Conservation (phyloP, 176 grass and related monocot genomes). For the Tillandsia fasciculata region DNA sequence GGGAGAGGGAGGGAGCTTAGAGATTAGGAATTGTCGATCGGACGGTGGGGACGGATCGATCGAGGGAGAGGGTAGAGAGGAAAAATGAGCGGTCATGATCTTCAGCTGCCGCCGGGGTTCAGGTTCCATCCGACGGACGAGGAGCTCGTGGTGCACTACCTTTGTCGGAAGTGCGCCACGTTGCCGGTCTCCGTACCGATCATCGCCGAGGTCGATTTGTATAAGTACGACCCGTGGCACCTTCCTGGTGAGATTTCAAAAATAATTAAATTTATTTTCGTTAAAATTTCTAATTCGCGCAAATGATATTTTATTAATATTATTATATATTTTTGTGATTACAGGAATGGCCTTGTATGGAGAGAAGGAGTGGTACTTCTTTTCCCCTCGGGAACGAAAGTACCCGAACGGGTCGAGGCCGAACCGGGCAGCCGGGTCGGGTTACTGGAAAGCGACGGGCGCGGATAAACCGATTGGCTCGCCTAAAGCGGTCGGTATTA, state of each 20-base stretch:
- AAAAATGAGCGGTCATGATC: constrained; percentile 25
- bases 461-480: constrained; percentile 64
- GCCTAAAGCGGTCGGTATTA: constrained; percentile 51
- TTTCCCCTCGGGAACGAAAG: constrained; percentile 70
- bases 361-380: constrained; percentile 91
- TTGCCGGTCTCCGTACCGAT: constrained; percentile 22
- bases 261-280: too few relatives aligned
- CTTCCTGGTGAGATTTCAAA: constrained; percentile 16
- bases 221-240: constrained; percentile 16
- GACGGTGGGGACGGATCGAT: neutral
- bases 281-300: too few relatives aligned
- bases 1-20: too few relatives aligned
- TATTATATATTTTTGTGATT: neutral
- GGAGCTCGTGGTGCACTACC: constrained; percentile 42
- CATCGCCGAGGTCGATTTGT: constrained; percentile 7
- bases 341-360: constrained; percentile 58
- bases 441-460: constrained; percentile 84
- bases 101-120: constrained; percentile 25
- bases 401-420: constrained; percentile 79
- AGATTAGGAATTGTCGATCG: neutral
- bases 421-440: constrained; percentile 50
- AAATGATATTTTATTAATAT: too few relatives aligned
- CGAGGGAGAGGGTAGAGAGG: neutral
- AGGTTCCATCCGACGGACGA: constrained; percentile 11
- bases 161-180: constrained; percentile 39